phyloP scores from a whole-genome alignment of 345 rosid genomes.

The Erysimum cheiranthoides region DNA sequence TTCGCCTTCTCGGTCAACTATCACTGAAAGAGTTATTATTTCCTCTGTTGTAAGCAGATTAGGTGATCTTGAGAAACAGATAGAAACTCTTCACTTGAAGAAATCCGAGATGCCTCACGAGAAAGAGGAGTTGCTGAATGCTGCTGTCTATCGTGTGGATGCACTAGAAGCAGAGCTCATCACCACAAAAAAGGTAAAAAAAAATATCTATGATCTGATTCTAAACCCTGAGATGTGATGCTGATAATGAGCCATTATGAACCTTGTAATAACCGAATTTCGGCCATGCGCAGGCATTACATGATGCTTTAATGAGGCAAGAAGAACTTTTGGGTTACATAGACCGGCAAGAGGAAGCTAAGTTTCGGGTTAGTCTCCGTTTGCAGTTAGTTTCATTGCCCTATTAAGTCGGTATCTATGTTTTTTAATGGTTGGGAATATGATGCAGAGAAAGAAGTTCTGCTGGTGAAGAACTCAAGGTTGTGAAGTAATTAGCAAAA shows the following conservation, averaged over 20 bases:
- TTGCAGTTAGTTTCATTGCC: conserved; percentile 4
- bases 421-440: conserved; percentile 15
- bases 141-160: conserved; percentile 81
- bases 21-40: conserved; percentile 49
- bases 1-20: conserved; percentile 56
- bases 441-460: conserved; percentile 43
- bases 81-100: conserved; percentile 62
- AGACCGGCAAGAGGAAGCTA: conserved; percentile 65
- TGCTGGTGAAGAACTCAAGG: conserved; percentile 36
- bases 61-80: conserved; percentile 72
- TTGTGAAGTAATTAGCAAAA: conserved; percentile 4
- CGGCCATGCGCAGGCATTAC: conserved; percentile 58
- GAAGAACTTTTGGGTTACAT: conserved; percentile 84
- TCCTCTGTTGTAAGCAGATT: conserved; percentile 64
- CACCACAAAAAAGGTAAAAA: conserved; percentile 67
- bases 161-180: conserved; percentile 88
- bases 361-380: conserved; percentile 53
- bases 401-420: background rate
- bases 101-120: conserved; percentile 73
- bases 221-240: background rate
- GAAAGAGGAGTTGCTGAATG: conserved; percentile 80
- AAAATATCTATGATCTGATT: background rate
- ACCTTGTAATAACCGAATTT: background rate
- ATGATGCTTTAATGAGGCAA: conserved; percentile 78
- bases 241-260: conserved; percentile 13